Base-by-base conservation (phyloP, 192 early-diverging fungal genomes). In the Rhizophagus sp. region DNA sequence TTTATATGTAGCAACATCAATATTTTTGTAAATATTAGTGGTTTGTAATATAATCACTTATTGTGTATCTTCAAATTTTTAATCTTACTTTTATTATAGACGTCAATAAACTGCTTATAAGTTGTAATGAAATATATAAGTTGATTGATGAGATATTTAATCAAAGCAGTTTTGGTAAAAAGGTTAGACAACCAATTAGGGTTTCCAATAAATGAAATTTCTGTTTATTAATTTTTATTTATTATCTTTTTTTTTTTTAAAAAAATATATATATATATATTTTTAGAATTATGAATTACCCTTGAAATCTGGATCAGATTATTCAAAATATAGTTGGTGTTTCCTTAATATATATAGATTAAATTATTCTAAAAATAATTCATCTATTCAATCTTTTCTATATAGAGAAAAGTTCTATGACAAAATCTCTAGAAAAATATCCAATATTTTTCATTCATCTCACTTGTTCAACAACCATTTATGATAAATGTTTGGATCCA, bases 371-470 rank as follows among this genome's bases (percentile, higher is more conserved):
- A 5, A 22, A 22, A 57, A 4, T 22, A 57, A 22, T 57, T 57
- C 3, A 33, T n/a, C 22, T 39, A 36, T 69, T 68, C 15, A 36
- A 30, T 19, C 24, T 25, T 27, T 36, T 69, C 67, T 69, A 30
- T n/a, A 39, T 36, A 75, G 49, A 6, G 11, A 75, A 52, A 41
- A 84, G 15, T 80, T 78, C 2, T 78, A 57, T 34, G 82, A 80
- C 62, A 22, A 80, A 81, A 47, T 76, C 81, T 0, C 76, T 71
- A 22, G 84, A 88, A 52, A 70, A 84, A 39, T 71, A 88, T 78
- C 90, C 90, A 4, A 81, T 93, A 17, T 93, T 86, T 70, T 73
- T 93, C 22, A 76, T 93, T 10, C 81, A 85, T 62, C 24, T 93
- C 33, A 81, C 62, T 19, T 90, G 90, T 63, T 86, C 86, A 0